Evolutionary conservation across 139 green algal genomes (phyloP), one percentile per base, ranked within the genome.

Genomic region (Coelastrella sp.): DNA sequence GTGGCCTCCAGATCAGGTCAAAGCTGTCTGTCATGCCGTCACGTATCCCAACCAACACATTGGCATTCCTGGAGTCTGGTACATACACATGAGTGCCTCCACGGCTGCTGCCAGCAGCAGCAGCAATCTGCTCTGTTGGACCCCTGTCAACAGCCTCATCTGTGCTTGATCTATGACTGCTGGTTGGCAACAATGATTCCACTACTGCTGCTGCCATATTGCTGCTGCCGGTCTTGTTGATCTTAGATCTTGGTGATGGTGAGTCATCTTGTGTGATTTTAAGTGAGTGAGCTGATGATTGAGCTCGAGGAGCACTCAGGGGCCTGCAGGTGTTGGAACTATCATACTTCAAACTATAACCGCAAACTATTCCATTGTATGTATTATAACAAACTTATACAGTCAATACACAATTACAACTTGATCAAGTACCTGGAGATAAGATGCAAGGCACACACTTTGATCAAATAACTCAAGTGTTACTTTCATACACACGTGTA

Each of bases 21-120:
- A 95, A 95, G 2, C 37, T 53, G 71, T 75, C 82, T 27, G 13
- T 23, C 11, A 94, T 81, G 17, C 94, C 92, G 75, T 97, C 92
- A 32, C 94, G 71, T 8, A 97, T 93, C 64, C 91, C 91, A 0
- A 97, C 77, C 3, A 96, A 64, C 25, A 96, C 79, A 78, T 95
- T 86, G 0, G 40, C 88, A 51, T 96, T 96, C 38, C 92, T 87
- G 2, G 83, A 19, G 74, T 96, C 94, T 1, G 79, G 35, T 9
- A 53, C 0, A 51, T 91, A 94, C 2, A 85, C 80, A 51, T 96
- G 94, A 5, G 93, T 59, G 74, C 66, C 27, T 45, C 59, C 67
- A n/a, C 50, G 34, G 40, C 50, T 48, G 53, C 40, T 38, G 17
- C 3, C 71, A 79, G n/a, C 45, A 62, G 30, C 72, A 66, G 48